Conservation (phyloP, 192 early-diverging fungal species). For the Backusella macrospora region DNA sequence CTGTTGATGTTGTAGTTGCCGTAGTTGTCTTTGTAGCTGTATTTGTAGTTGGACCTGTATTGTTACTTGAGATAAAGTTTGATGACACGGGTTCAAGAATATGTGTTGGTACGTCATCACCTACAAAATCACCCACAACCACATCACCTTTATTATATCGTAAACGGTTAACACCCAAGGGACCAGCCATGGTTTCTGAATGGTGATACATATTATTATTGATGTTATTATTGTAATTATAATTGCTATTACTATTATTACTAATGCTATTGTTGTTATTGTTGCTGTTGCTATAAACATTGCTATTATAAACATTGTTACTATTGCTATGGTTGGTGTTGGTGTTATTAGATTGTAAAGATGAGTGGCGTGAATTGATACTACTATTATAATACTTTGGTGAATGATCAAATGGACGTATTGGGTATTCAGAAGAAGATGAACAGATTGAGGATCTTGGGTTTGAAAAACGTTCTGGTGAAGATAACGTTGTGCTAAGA, state of each 20-base stretch:
- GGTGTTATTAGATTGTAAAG: neutral
- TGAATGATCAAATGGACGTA: neutral
- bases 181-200: neutral
- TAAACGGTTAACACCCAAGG: neutral
- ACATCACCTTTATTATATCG: neutral
- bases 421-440: neutral
- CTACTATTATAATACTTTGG: no score
- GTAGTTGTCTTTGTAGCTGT: neutral
- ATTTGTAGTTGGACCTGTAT: neutral
- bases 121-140: neutral
- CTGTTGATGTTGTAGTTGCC: neutral
- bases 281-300: neutral
- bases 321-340: neutral
- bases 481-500: conserved; percentile 21
- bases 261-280: neutral
- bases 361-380: neutral
- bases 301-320: neutral
- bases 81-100: conserved; percentile 7
- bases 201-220: no score
- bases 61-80: neutral
- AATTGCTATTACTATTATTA: neutral
- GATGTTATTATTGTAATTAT: neutral
- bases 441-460: neutral
- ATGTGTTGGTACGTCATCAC: neutral
- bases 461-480: conserved; percentile 10